Evolutionary conservation across 148 eudicot genomes (phyloP).

Genomic region (Nepenthes gracilis): DNA sequence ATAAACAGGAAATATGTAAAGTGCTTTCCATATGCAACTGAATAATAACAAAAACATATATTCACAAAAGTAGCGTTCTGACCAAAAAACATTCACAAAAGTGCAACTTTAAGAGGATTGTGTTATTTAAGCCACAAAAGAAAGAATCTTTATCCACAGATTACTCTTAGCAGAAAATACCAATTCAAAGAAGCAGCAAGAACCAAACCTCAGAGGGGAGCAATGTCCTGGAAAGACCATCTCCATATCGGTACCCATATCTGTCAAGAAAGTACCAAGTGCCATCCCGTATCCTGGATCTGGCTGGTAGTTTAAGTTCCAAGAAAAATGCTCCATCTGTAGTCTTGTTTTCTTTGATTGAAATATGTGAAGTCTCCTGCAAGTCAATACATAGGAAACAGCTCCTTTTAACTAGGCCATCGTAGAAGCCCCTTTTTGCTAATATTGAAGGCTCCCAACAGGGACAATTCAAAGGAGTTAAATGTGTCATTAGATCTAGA

Average conservation of each 20-base stretch:
- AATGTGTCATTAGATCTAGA: too few species aligned
- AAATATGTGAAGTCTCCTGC: slow-evolving; percentile 62
- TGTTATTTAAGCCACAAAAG: background rate
- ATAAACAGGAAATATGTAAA: too few species aligned
- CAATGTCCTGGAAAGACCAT: slow-evolving; percentile 45
- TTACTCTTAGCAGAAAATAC: background rate
- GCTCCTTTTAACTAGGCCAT: too few species aligned
- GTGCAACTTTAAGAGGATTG: too few species aligned
- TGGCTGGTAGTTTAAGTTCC: slow-evolving; percentile 54
- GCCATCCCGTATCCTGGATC: slow-evolving; percentile 26
- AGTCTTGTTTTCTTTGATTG: slow-evolving; percentile 46
- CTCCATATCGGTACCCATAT: slow-evolving; percentile 76
- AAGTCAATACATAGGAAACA: slow-evolving; percentile 1
- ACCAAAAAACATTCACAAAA: too few species aligned
- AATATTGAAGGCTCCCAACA: too few species aligned
- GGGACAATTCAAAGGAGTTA: too few species aligned
- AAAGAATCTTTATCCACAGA: background rate
- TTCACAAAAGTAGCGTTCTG: too few species aligned
- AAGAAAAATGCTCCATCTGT: slow-evolving; percentile 62
- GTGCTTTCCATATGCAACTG: too few species aligned
- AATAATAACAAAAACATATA: too few species aligned
- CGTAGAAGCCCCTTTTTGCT: too few species aligned
- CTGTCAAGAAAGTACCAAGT: slow-evolving; percentile 61
- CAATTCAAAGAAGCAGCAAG: background rate
- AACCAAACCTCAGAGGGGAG: slow-evolving; percentile 80